These are phyloP conservation scores for Ascosphaera apis DNA, from an alignment of 2,329 filamentous ascomycete species.

Conservation along the genomic window DNA sequence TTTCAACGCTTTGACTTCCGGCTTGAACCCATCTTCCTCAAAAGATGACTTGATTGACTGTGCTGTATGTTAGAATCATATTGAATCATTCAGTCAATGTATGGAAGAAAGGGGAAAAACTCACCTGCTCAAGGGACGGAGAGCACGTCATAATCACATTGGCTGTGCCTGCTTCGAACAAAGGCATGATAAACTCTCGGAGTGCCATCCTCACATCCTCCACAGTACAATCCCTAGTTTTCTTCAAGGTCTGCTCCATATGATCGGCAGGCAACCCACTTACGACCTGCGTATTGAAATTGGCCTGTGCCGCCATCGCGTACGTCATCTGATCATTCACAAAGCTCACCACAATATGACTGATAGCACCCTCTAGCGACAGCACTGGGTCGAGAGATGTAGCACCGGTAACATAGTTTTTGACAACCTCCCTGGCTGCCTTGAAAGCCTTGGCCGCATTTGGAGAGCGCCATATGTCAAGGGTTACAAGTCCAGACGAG, in stretches of 20 bases:
- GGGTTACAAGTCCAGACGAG: conserved; percentile 59
- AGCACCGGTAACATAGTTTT: conserved; percentile 48
- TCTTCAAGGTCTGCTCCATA: conserved; percentile 50
- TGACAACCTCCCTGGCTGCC: conserved; percentile 51
- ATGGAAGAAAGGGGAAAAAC: conserved; percentile 13
- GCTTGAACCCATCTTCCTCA: conserved; percentile 52
- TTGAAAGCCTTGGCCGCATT: conserved; percentile 70
- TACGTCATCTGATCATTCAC: conserved; percentile 80
- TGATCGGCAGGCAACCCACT: conserved; percentile 54
- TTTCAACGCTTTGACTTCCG: conserved; percentile 47
- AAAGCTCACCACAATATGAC: conserved; percentile 62
- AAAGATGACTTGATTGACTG: conserved; percentile 59
- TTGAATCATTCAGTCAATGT: conserved; percentile 1
- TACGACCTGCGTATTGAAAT: conserved; percentile 64
- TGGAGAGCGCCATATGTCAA: conserved; percentile 73
- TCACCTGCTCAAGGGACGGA: conserved; percentile 61
- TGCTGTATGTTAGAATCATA: conserved; percentile 6
- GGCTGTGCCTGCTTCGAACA: conserved; percentile 58
- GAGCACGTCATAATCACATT: conserved; percentile 81
- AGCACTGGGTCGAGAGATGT: conserved; percentile 55
- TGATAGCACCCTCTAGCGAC: conserved; percentile 63
- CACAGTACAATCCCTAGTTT: conserved; percentile 50
- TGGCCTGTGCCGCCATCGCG: conserved; percentile 55
- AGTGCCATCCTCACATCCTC: conserved; percentile 58
- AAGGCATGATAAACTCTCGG: conserved; percentile 48